Base-by-base conservation (phyloP, 1,139 yeast species). In the Candida glucosophila region DNA sequence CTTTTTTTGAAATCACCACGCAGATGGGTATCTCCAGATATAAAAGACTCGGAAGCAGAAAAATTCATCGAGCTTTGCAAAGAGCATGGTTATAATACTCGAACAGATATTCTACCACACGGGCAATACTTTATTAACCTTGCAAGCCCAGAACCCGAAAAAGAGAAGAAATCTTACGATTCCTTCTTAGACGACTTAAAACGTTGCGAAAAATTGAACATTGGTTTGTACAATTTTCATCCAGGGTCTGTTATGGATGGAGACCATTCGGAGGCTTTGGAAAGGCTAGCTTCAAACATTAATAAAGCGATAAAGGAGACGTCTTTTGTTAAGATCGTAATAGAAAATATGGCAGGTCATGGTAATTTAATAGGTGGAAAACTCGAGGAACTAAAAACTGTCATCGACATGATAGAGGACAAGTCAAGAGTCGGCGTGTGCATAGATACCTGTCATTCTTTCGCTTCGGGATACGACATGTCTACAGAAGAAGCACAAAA, bases 321-420 rank as follows among this genome's bases (percentile, higher is more conserved):
- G 0, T 42, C 54, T 5, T 78, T 75, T 44, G 97, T 90, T 17
- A 85, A 78, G 45, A 77, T 90, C 26, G 94, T 90, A 8, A 67
- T 92, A 31, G 99, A 90, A 47, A 90, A 90, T 47, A 90, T 92
- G 98, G 96, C 98, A 0, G 98, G 98, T 8, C 94, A 86, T 40
- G 95, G 95, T 5, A 80, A 82, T 35, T 65, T 88, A 32, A 80
- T 90, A 25, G 98, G 98, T 1, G 79, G 92, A 4, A 64, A 72
- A 24, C 55, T 90, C 20, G 74, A 80, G 38, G 98, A 90, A 44
- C 60, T 90, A 23, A 61, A 67, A 18, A 72, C 69, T 17, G 88
- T 92, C 12, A 85, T 90, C 25, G 79, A 70, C 23, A 49, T 76
- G 61, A 72, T 90, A 6, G 79, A 83, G 3, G 71, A 86, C 43